Evolutionary conservation across 208 protist genomes (phyloP).

Genomic region (Endotrypanum monterogeii): DNA sequence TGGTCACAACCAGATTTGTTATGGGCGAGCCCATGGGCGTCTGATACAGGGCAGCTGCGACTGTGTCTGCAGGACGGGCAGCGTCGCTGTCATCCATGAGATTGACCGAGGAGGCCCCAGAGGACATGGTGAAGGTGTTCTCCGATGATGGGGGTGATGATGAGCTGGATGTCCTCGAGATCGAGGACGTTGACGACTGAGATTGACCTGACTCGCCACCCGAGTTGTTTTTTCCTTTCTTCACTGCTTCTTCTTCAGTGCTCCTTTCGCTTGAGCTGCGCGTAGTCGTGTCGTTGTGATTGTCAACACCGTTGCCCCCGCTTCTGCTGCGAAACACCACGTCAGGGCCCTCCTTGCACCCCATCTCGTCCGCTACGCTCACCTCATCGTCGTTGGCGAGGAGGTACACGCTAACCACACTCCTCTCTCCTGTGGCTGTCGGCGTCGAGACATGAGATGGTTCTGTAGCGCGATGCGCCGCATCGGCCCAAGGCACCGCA

Average conservation of each 20-base stretch:
- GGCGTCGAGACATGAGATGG: background rate
- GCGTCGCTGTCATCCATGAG: background rate
- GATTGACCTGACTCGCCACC: no score
- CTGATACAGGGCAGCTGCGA: background rate
- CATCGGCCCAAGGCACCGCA: background rate
- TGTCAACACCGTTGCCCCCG: background rate
- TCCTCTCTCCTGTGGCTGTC: background rate
- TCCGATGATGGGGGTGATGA: slow-evolving; percentile 2
- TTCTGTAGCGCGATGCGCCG: background rate
- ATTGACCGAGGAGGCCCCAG: background rate
- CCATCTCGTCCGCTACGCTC: slow-evolving; percentile 10
- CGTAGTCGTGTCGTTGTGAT: background rate
- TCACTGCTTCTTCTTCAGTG: background rate
- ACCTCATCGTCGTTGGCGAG: background rate
- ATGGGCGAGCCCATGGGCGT: background rate
- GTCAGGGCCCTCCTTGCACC: slow-evolving; percentile 21
- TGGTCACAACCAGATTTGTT: background rate
- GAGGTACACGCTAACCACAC: background rate
- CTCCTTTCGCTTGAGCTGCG: background rate
- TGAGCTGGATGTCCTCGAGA: background rate
- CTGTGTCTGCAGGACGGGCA: background rate
- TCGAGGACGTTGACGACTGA: background rate
- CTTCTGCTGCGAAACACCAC: background rate
- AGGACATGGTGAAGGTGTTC: slow-evolving; percentile 2
- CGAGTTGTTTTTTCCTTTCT: background rate